Evolutionary conservation across 2,329 filamentous ascomycete species (phyloP).

Genomic region (Colletotrichum tropicicola): DNA sequence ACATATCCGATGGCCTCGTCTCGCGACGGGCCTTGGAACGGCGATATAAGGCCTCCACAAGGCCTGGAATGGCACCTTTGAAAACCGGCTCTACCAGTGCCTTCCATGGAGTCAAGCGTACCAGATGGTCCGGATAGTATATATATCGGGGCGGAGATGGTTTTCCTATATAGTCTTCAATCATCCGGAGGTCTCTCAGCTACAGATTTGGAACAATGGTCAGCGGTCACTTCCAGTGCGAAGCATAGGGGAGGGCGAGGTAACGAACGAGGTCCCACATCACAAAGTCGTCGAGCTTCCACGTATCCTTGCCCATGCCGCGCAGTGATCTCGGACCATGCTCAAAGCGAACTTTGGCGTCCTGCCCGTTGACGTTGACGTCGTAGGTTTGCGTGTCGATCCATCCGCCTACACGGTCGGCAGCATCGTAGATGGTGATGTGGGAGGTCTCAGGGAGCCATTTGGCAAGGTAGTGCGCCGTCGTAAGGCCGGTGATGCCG

Average conservation of each 20-base stretch:
- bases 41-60: slow-evolving; percentile 46
- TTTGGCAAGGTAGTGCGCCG: slow-evolving; percentile 79
- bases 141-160: slow-evolving; percentile 67
- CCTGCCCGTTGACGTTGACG: slow-evolving; percentile 63
- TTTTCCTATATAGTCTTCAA: slow-evolving; percentile 1
- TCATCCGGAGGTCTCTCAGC: slow-evolving; percentile 21
- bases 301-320: slow-evolving; percentile 49
- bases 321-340: slow-evolving; percentile 83
- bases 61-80: slow-evolving; percentile 39
- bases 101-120: slow-evolving; percentile 5
- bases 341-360: slow-evolving; percentile 76
- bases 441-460: slow-evolving; percentile 69
- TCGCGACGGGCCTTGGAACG: slow-evolving; percentile 32
- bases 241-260: slow-evolving; percentile 32
- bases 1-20: slow-evolving; percentile 66
- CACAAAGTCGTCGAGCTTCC: slow-evolving; percentile 68
- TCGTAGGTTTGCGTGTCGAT: slow-evolving; percentile 72
- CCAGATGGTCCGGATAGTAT: slow-evolving; percentile 84
- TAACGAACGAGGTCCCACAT: slow-evolving; percentile 74
- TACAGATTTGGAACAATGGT: background rate
- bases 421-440: slow-evolving; percentile 84
- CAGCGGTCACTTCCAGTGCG: background rate
- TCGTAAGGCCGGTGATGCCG: slow-evolving; percentile 83
- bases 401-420: slow-evolving; percentile 82
- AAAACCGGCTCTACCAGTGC: slow-evolving; percentile 41